Base-by-base conservation (phyloP, 164 flowering plant genomes). In the Piper betle region DNA sequence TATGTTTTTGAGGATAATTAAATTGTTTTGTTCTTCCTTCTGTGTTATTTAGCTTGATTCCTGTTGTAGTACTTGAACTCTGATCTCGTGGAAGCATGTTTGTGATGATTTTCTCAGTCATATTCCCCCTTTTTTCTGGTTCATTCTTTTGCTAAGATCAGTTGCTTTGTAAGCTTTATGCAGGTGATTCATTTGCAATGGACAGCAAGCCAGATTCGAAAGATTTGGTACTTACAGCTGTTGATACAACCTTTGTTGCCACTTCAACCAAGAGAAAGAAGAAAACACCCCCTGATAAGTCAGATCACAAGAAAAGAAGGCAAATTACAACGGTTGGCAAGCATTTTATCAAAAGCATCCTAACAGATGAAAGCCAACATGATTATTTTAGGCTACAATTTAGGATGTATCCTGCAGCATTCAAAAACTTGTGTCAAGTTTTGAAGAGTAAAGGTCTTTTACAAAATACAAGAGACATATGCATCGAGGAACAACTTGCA, bases 401-500 rank as follows among this genome's bases (percentile, higher is more conserved):
- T 37, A 15, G 60, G 60, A 65, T 65, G 68, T 55, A 52, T n/a
- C 52, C 53, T 33, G 33, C 37, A n/a, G 37, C 48, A 16, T 65
- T 58, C 52, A 39, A 17, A 5, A 64, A 64, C 18, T 53, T 58
- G 52, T 65, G 62, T 53, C n/a, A 58, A 16, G n/a, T 52, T 39
- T 52, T 65, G 16, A 43, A 43, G 39, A 12, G 39, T 18, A 65
- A 59, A 57, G 42, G 40, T 6, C 50, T 59, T n/a, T 33, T 65
- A 20, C 43, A 52, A 12, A 50, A 65, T 38, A 59, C 56, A 8
- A 17, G 61, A 5, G 62, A 53, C 25, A 54, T 65, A 37, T 46
- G 43, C 15, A 53, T 59, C 39, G 68, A 65, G 39, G 68, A 65
- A 39, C 68, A 65, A 39, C 16, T 65, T n/a, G 68, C 62, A 17